These are phyloP conservation scores for Calonectria ilicicola DNA, from an alignment of 2,329 filamentous ascomycete genomes.

Conservation along the genomic window DNA sequence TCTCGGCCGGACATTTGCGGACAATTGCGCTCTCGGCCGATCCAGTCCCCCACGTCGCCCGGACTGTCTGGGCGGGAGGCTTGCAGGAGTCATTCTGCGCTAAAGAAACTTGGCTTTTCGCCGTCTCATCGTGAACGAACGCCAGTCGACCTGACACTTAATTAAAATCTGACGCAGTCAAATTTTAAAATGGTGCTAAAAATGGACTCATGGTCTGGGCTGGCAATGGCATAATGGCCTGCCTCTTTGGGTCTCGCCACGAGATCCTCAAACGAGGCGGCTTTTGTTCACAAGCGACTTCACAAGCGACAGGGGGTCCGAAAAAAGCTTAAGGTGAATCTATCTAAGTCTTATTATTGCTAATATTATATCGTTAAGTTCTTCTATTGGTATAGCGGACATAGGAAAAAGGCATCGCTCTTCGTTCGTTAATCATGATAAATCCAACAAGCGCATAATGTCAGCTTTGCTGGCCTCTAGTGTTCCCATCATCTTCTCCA, in stretches of 20 bases:
- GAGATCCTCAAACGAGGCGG: not conserved
- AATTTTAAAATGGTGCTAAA: not conserved
- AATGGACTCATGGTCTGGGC: not conserved
- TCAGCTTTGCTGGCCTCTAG: conserved; percentile 1
- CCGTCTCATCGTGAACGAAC: not conserved
- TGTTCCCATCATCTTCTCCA: not conserved
- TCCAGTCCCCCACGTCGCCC: not conserved
- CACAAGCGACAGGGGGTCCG: not conserved
- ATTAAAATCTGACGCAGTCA: not conserved
- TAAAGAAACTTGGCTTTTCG: not conserved
- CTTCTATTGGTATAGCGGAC: conserved; percentile 1
- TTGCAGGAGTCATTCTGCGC: not conserved
- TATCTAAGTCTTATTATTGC: not conserved
- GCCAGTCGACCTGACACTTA: not conserved
- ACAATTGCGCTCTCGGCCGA: not conserved
- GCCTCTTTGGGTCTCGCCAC: not conserved
- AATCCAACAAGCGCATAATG: conserved; percentile 9
- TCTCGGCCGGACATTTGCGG: too few species aligned
- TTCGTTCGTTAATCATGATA: conserved; percentile 9
- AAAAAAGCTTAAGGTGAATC: not conserved
- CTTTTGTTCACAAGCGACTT: not conserved
- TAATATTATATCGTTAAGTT: not conserved
- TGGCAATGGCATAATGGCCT: not conserved
- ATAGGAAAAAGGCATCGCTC: not conserved
- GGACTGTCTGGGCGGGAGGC: not conserved